Percentiles rank a stretch among this genome's conserved stretches.
Conservation (phyloP, 352 stramenopile genomes). For the Phytophthora sojae region DNA sequence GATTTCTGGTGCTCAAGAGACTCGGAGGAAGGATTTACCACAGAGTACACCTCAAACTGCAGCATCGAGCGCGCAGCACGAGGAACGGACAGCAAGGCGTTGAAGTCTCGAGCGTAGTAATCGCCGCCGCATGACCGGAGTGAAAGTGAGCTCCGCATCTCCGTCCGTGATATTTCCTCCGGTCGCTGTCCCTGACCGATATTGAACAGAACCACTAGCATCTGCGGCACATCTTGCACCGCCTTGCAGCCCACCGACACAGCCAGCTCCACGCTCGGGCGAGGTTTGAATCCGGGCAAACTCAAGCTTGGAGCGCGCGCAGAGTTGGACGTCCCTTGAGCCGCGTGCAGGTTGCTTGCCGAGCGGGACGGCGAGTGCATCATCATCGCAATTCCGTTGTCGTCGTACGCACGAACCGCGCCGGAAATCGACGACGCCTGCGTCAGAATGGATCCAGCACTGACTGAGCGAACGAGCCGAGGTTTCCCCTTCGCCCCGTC, state of each 20-base stretch:
- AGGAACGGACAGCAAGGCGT: conserved; percentile 71
- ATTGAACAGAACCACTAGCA: conserved; percentile 76
- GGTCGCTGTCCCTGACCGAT: conserved; percentile 57
- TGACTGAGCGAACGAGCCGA: conserved; percentile 64
- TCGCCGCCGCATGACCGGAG: conserved; percentile 76
- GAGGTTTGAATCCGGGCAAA: conserved; percentile 69
- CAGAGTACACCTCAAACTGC: conserved; percentile 83
- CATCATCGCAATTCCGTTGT: conserved; percentile 42
- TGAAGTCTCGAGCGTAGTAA: conserved; percentile 85
- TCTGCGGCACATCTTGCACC: conserved; percentile 69
- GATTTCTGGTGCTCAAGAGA: conserved; percentile 64
- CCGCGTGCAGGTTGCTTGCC: conserved; percentile 20
- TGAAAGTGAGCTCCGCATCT: conserved; percentile 76
- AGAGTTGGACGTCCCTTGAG: conserved; percentile 18
- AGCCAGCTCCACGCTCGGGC: conserved; percentile 70
- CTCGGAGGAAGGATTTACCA: conserved; percentile 69
- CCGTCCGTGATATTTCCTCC: conserved; percentile 76
- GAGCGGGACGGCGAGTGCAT: conserved; percentile 41
- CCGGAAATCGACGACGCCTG: conserved; percentile 32
- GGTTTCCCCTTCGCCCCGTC: conserved; percentile 38
- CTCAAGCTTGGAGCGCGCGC: conserved; percentile 69
- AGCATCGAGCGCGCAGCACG: conserved; percentile 69
- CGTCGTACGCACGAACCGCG: conserved; percentile 47
- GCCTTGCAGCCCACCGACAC: conserved; percentile 82
- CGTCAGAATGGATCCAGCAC: conserved; percentile 71